Evolutionary conservation across 2,329 filamentous ascomycete species (phyloP).

Genomic region (Diaporthe sp.): DNA sequence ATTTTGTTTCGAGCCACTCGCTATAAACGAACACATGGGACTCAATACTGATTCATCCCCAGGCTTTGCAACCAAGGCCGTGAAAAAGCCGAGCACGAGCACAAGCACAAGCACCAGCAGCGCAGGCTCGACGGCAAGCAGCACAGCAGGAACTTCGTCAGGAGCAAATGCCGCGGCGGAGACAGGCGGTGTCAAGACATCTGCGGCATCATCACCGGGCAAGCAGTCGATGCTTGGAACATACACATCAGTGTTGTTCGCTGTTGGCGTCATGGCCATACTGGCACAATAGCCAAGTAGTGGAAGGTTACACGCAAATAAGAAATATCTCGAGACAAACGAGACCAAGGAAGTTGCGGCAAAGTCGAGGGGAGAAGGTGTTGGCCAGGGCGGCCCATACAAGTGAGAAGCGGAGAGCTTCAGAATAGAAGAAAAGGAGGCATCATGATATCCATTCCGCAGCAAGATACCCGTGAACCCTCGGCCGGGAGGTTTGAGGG

Average conservation of each 20-base stretch:
- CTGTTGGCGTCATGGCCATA: slow-evolving; percentile 46
- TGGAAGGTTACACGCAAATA: neutral
- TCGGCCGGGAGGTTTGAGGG: slow-evolving; percentile 29
- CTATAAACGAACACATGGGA: neutral
- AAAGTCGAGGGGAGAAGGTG: neutral
- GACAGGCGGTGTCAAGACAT: slow-evolving; percentile 44
- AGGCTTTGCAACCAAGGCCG: slow-evolving; percentile 56
- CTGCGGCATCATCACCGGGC: slow-evolving; percentile 46
- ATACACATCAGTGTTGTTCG: slow-evolving; percentile 44
- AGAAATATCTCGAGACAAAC: neutral
- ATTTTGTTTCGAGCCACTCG: neutral
- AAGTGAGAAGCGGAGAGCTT: neutral
- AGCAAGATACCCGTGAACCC: slow-evolving; percentile 39
- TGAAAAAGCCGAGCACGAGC: slow-evolving; percentile 42
- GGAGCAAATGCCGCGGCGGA: slow-evolving; percentile 45
- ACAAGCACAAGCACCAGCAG: slow-evolving; percentile 15
- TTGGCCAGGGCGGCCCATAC: neutral
- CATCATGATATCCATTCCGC: slow-evolving; percentile 34
- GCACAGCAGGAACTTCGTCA: slow-evolving; percentile 26
- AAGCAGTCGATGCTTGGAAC: slow-evolving; percentile 45
- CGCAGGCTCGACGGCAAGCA: slow-evolving; percentile 18
- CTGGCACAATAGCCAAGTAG: slow-evolving; percentile 41
- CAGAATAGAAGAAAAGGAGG: slow-evolving; percentile 7
- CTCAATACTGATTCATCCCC: slow-evolving; percentile 32
- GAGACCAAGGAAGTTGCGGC: neutral